These are phyloP conservation scores for Penicillium glabrum DNA, from an alignment of 2,329 filamentous ascomycete genomes.

Conservation along the genomic window DNA sequence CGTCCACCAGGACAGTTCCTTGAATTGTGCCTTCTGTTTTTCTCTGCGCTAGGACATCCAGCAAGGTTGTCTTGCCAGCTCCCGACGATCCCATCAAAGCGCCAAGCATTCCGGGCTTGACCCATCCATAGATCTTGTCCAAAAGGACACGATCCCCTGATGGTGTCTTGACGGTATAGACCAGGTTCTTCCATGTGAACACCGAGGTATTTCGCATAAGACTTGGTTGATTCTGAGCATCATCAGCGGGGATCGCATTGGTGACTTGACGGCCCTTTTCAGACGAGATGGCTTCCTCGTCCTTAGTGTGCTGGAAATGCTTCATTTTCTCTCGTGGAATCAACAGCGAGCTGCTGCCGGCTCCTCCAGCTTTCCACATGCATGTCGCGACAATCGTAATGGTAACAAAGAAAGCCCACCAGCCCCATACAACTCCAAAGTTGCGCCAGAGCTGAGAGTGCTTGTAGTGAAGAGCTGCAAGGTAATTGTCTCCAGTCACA, in stretches of 20 bases:
- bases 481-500: conserved; percentile 60
- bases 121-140: conserved; percentile 71
- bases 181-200: conserved; percentile 74
- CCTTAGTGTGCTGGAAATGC: conserved; percentile 42
- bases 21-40: conserved; percentile 62
- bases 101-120: conserved; percentile 73
- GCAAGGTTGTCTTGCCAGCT: conserved; percentile 72
- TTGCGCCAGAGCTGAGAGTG: conserved; percentile 59
- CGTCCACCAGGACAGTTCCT: conserved; percentile 68
- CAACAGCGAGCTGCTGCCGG: conserved; percentile 56
- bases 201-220: conserved; percentile 65
- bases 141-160: conserved; percentile 57
- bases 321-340: conserved; percentile 63
- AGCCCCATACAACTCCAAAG: conserved; percentile 63
- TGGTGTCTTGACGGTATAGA: conserved; percentile 66
- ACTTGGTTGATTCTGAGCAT: conserved; percentile 29
- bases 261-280: not conserved
- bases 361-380: conserved; percentile 56
- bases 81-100: conserved; percentile 77
- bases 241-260: conserved; percentile 4
- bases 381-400: conserved; percentile 60
- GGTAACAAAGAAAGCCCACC: conserved; percentile 60
- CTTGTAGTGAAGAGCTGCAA: conserved; percentile 55
- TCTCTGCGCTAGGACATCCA: conserved; percentile 73
- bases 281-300: conserved; percentile 20